A percentile compares a stretch with the other conserved stretches of the same genome.
These are phyloP conservation scores for Calocera viscosa DNA, from an alignment of 768 basidiomycete species.

Conservation along the genomic window DNA sequence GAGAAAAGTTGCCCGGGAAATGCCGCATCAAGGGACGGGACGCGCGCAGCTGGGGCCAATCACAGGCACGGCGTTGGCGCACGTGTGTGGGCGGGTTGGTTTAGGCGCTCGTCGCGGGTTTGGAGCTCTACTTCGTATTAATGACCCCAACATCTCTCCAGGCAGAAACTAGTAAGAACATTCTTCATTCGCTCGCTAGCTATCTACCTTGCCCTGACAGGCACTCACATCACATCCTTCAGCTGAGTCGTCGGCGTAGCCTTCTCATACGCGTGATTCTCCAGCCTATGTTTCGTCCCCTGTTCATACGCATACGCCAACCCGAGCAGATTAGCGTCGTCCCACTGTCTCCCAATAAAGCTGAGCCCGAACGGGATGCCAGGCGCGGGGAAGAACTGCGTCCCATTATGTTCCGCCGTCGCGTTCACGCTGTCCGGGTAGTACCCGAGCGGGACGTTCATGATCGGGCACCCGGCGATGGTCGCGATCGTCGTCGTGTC, in stretches of 20 bases:
- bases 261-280: slow-evolving; percentile 13
- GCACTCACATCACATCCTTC: slow-evolving; percentile 13
- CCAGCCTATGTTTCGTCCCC: slow-evolving; percentile 14
- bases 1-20: no score
- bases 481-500: slow-evolving; percentile 1
- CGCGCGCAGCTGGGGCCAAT: no score
- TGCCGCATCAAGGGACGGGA: no score
- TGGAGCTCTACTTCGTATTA: no score
- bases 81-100: no score
- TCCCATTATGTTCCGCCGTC: neutral
- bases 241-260: slow-evolving; percentile 17
- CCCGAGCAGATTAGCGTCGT: slow-evolving; percentile 12
- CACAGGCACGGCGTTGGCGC: no score
- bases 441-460: neutral
- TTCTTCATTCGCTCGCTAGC: no score
- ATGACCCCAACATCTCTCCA: no score
- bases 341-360: slow-evolving; percentile 14
- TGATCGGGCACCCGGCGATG: slow-evolving; percentile 3
- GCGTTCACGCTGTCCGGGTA: neutral
- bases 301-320: slow-evolving; percentile 17
- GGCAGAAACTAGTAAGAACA: no score
- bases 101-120: no score
- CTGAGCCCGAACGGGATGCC: slow-evolving; percentile 16
- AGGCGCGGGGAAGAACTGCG: slow-evolving; percentile 11
- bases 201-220: no score